Base-by-base conservation (phyloP, 2,329 filamentous ascomycete genomes). In the Neonectria sp. region DNA sequence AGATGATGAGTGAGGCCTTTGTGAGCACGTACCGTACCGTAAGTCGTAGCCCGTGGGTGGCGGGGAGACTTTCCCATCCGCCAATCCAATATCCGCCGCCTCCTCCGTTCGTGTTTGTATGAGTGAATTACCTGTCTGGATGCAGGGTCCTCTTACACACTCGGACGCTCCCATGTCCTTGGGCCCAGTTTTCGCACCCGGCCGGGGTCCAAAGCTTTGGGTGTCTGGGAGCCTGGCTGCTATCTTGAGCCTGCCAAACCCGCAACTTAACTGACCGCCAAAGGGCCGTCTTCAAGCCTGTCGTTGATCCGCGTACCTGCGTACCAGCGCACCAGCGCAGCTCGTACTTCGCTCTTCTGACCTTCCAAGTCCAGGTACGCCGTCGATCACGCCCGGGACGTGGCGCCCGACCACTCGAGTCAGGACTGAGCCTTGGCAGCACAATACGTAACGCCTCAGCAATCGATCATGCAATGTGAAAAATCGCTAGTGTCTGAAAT, bases 91-190 rank as follows among this genome's bases (percentile, higher is more conserved):
- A 35, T 21, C 21, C 21, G 21, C 35, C 48, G 24, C 25, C 55
- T 15, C 37, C 40, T 37, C 37, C 55, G 46, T 72, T 43, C 17
- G 52, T 37, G 40, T 69, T 71, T 73, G 72, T 76, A 76, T 76
- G 73, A 76, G 74, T 76, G 73, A 76, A 76, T 76, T 76, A 70
- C 56, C 69, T 73, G 65, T 65, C 64, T 57, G 58, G 57, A 73
- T 72, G 69, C 70, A 75, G 70, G 73, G 73, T 75, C 73, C 57
- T 74, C 68, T 71, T 63, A 60, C 65, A 68, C 62, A 65, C 68
- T 73, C 60, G 62, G 69, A 67, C 55, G 63, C 68, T 63, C 60
- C 62, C 63, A 58, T 58, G 65, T 60, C 69, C 67, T 64, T 63
- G 37, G 43, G 27, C 57, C 64, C 59, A 55, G 35, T 59, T 67